Base-by-base conservation (phyloP, 140 eudicot species). In the Ambrosia hybrid region DNA sequence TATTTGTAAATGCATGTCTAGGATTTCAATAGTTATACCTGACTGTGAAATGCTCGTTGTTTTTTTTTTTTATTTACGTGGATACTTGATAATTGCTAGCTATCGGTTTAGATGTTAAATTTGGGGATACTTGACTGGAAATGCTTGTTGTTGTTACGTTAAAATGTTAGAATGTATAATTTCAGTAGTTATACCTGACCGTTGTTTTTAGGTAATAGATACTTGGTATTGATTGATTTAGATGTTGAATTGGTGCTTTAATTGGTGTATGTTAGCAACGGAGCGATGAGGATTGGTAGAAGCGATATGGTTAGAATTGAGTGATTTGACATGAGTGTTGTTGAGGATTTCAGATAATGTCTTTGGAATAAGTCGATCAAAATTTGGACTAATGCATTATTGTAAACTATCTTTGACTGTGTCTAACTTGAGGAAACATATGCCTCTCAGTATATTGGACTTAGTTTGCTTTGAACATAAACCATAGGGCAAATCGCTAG, bases 281-380 rank as follows among this genome's bases (percentile, higher is more conserved):
- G 51, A 51, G 21, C 6, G 5, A 10, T 12, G 41, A 53, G 26
- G 72, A n/a, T 17, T 53, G 26, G 21, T 65, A 26, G 48, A 58
- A 39, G 5, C 3, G 9, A 68, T 68, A 11, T 37, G 10, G 70
- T 36, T 76, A 7, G 49, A 68, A n/a, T 59, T 53, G 53, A 59
- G 70, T 12, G n/a, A 36, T 68, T 12, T 15, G 36, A 68, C 70
- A 68, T 68, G 48, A 67, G 36, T 16, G 43, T 68, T 58, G 64
- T 58, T 34, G 33, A 76, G 33, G 49, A 4, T 41, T 21, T 21
- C 26, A 21, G 26, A 41, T 41, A 4, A 0, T 41, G 0, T 41
- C 2, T 10, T 30, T 26, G 26, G 41, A 58, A 58, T 58, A 58
- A 26, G 41, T 33, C 5, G 3, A 30, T 58, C 38, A 11, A 26